These are phyloP conservation scores for Chloris gayana DNA, from an alignment of 176 grass and related monocot species.

Conservation along the genomic window DNA sequence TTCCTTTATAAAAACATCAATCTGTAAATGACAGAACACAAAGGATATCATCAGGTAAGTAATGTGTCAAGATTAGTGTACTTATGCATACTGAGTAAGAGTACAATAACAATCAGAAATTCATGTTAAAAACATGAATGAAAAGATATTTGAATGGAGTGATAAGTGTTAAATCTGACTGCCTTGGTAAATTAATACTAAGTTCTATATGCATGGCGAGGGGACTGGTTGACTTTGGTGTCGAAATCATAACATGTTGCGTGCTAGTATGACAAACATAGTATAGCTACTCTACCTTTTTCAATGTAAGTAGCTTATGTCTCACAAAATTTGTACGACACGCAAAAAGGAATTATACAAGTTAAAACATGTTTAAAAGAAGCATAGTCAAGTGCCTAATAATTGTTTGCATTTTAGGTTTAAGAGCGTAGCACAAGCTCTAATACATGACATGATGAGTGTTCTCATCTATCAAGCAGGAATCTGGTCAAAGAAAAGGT, in stretches of 20 bases:
- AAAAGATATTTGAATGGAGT: neutral
- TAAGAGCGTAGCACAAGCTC: no score
- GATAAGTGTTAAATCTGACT: neutral
- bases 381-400: no score
- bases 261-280: neutral
- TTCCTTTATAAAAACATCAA: conserved; percentile 55
- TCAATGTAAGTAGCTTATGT: no score
- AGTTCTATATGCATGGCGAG: neutral
- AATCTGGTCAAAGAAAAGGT: no score
- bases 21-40: conserved; percentile 42
- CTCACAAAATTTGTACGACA: neutral
- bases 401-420: no score
- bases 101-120: neutral
- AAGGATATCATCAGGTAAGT: neutral
- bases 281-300: no score
- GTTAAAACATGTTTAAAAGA: no score
- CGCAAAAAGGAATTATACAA: neutral
- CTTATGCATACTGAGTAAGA: no score
- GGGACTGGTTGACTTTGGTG: neutral
- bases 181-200: neutral
- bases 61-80: neutral
- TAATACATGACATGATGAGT: no score
- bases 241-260: neutral
- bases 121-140: neutral
- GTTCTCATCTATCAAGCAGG: no score